These are phyloP conservation scores for Amaranthus tricolor DNA, from an alignment of 179 eudicot species.

Conservation along the genomic window DNA sequence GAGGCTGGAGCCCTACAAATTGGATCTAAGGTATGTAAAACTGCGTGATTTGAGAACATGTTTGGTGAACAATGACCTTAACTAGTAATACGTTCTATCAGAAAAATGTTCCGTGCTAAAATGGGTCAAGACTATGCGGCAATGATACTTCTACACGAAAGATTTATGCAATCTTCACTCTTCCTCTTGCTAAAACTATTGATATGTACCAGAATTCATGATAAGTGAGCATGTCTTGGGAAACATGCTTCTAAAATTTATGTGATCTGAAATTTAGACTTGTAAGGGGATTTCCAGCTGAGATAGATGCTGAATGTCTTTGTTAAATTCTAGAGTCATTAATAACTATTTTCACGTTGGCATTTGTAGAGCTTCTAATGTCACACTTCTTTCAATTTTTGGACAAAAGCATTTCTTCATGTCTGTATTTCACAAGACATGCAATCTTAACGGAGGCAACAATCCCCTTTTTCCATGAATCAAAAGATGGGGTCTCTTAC, in stretches of 20 bases:
- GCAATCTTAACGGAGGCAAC: neutral
- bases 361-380: neutral
- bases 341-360: neutral
- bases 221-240: neutral
- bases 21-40: constrained; percentile 65
- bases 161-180: neutral
- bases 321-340: neutral
- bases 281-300: neutral
- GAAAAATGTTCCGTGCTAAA: neutral
- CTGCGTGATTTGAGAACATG: constrained; percentile 15
- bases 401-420: neutral
- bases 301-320: neutral
- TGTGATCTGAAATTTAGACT: no score
- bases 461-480: no score
- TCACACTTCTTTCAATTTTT: neutral
- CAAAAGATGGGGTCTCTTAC: no score
- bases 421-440: neutral
- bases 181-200: neutral
- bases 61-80: neutral
- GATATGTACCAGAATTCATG: neutral
- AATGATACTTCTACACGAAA: neutral
- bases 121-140: neutral
- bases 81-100: neutral
- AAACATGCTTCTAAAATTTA: neutral
- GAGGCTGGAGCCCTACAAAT: constrained; percentile 86